phyloP scores from a whole-genome alignment of 164 flowering plant genomes.

The Liquidambar formosana region DNA sequence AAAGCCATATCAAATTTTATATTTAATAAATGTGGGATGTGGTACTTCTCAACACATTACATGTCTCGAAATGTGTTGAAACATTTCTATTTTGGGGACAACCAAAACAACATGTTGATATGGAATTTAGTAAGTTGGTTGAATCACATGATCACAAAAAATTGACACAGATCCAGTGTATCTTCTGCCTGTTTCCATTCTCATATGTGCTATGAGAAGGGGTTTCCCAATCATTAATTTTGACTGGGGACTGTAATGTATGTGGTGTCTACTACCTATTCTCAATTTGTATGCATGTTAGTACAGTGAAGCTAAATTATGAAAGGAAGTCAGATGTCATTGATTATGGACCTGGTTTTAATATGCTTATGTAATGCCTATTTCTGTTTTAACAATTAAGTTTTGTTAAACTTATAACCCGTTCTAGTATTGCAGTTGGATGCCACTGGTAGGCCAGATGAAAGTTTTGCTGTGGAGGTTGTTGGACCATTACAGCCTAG shows the following conservation, averaged over 20 bases:
- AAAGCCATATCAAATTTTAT: too few species aligned
- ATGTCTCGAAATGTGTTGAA: too few species aligned
- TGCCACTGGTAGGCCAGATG: slow-evolving; percentile 94
- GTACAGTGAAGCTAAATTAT: too few species aligned
- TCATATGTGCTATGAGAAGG: background rate
- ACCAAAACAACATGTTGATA: too few species aligned
- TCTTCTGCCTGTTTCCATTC: background rate
- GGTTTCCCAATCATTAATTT: background rate
- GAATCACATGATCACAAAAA: background rate
- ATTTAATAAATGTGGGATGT: too few species aligned
- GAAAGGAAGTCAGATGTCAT: background rate
- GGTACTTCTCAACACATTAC: too few species aligned
- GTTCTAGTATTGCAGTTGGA: slow-evolving; percentile 66
- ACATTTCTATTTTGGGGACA: too few species aligned
- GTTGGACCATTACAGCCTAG: slow-evolving; percentile 57
- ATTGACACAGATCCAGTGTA: background rate
- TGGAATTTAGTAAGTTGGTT: too few species aligned
- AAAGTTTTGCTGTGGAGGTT: slow-evolving; percentile 76
- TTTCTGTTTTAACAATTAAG: background rate
- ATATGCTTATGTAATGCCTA: background rate
- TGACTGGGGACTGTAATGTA: background rate
- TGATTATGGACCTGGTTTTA: background rate
- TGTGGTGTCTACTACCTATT: background rate
- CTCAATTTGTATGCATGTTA: too few species aligned
- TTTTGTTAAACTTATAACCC: background rate